phyloP scores from a whole-genome alignment of 495 filamentous ascomycete species.

The Trichocladium uniseriatum region DNA sequence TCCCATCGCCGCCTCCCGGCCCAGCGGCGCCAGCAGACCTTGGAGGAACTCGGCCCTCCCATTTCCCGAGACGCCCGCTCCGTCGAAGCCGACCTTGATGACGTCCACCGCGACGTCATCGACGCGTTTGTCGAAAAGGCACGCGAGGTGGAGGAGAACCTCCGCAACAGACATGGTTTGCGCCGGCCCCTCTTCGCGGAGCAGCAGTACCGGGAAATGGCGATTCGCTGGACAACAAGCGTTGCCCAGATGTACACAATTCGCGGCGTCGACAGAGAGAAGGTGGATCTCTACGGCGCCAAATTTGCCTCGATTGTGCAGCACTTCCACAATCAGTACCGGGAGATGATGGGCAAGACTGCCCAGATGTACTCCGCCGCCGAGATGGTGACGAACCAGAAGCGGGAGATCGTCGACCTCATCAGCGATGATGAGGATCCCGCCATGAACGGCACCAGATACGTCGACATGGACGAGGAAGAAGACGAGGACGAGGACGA shows the following conservation, averaged over 20 bases:
- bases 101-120: constrained; percentile 42
- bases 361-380: background rate
- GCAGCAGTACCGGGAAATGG: constrained; percentile 72
- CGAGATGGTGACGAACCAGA: constrained; percentile 37
- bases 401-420: constrained; percentile 58
- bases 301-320: constrained; percentile 57
- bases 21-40: constrained; percentile 17
- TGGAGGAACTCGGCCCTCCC: constrained; percentile 49
- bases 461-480: constrained; percentile 37
- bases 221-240: constrained; percentile 57
- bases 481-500: constrained; percentile 34
- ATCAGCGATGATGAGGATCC: constrained; percentile 56
- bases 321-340: constrained; percentile 46
- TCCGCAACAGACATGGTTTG: constrained; percentile 54
- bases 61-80: constrained; percentile 64
- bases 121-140: constrained; percentile 65
- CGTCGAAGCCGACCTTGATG: constrained; percentile 43
- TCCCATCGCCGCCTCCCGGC: constrained; percentile 31
- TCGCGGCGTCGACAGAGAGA: constrained; percentile 58
- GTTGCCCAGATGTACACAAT: constrained; percentile 54
- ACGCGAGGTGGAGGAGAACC: constrained; percentile 51
- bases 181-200: constrained; percentile 69
- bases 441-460: constrained; percentile 22
- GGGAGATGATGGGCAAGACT: constrained; percentile 42
- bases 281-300: constrained; percentile 59